phyloP scores from a whole-genome alignment of 2,329 filamentous ascomycete genomes.

The Sarocladium oryzae region DNA sequence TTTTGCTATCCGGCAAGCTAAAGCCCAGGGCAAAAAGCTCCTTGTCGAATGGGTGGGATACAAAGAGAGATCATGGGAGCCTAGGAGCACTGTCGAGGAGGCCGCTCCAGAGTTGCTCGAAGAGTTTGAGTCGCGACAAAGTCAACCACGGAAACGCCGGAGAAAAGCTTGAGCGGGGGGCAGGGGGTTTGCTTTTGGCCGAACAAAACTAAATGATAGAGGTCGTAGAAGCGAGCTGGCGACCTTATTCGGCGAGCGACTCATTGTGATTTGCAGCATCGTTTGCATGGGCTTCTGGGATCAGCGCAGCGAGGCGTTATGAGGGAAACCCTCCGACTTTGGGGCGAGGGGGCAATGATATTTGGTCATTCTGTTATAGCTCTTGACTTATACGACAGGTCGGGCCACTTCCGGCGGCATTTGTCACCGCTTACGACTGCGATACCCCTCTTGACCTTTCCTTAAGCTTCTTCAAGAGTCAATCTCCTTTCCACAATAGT shows the following conservation, averaged over 20 bases:
- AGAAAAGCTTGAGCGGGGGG: neutral
- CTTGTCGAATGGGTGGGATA: constrained; percentile 32
- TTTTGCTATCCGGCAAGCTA: constrained; percentile 26
- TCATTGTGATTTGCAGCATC: neutral
- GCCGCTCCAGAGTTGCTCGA: neutral
- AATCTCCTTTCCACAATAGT: neutral
- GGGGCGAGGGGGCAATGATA: too few relatives aligned
- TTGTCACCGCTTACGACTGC: neutral
- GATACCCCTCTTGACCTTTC: constrained; percentile 1
- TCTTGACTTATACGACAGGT: neutral
- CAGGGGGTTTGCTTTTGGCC: too few relatives aligned
- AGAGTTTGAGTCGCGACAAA: neutral
- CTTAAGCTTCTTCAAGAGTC: neutral
- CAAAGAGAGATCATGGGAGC: constrained; percentile 25
- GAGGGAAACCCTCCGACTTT: too few relatives aligned
- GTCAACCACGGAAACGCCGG: neutral
- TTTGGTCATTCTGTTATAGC: neutral
- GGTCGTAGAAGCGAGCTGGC: too few relatives aligned
- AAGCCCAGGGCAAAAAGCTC: constrained; percentile 19
- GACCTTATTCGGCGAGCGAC: too few relatives aligned
- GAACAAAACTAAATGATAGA: too few relatives aligned
- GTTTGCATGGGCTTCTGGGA: constrained; percentile 1
- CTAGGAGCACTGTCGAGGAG: constrained; percentile 8
- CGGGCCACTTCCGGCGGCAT: neutral
- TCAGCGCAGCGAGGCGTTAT: neutral